Percentiles rank a stretch among this genome's conserved stretches.
Evolutionary conservation across 2,329 filamentous ascomycete species (phyloP).

Genomic region (Aspergillus fumigatus): DNA sequence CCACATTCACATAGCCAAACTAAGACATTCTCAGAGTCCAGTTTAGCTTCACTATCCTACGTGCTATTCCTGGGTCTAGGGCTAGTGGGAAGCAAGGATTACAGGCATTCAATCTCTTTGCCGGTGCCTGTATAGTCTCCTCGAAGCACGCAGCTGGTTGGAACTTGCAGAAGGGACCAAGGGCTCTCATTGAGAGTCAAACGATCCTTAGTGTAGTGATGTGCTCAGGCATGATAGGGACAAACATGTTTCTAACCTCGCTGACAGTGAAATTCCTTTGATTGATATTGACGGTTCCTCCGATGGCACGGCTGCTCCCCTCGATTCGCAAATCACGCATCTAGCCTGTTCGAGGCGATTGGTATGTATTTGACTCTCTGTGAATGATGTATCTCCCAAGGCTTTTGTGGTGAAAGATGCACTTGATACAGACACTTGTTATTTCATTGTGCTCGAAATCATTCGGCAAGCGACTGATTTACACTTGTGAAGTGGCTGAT

Average conservation of each 20-base stretch:
- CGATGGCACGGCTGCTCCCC: constrained; percentile 1
- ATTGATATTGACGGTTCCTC: constrained; percentile 1
- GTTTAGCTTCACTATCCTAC: background rate
- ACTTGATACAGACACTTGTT: background rate
- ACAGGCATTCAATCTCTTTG: background rate
- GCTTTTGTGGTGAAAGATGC: background rate
- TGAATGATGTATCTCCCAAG: background rate
- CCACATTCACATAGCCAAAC: background rate
- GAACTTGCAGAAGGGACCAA: background rate
- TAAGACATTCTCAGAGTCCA: background rate
- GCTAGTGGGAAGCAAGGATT: background rate
- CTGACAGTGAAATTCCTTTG: constrained; percentile 3
- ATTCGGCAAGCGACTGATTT: background rate
- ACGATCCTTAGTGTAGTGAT: constrained; percentile 12
- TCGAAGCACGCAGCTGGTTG: background rate
- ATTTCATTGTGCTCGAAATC: background rate
- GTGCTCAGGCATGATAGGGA: background rate
- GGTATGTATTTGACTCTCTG: constrained; percentile 2
- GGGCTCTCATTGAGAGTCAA: constrained; percentile 5
- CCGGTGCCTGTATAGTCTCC: background rate
- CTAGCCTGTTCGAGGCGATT: constrained; percentile 1
- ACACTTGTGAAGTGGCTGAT: background rate
- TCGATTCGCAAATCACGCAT: constrained; percentile 4
- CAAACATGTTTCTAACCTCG: constrained; percentile 3
- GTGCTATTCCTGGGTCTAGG: background rate